Evolutionary conservation across 768 basidiomycete genomes (phyloP), one percentile per base, ranked within the genome.

Genomic region (Leccinellum rugosiceps): DNA sequence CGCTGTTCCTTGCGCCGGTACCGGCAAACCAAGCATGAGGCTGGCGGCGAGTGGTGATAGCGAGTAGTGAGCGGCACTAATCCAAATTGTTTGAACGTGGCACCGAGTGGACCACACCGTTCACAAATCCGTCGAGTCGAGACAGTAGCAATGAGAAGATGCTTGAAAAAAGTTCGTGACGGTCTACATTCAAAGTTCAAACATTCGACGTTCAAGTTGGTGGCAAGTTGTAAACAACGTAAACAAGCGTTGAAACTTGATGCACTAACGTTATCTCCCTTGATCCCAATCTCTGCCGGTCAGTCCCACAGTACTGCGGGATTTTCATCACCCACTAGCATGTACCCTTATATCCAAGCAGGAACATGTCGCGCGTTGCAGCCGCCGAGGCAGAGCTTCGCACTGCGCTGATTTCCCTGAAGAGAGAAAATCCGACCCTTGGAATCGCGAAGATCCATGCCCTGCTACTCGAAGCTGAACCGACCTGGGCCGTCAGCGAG

Each of bases 401-500:
- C 43, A 34, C 72, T 3, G 82, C 82, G 2, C 75, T 91, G 41
- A 67, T 80, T 8, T 67, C 77, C 10, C 77, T 93, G 15, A 84
- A 84, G 62, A 69, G 71, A 15, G 74, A 75, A 44, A 76, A 91
- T 48, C 86, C 90, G 0, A 71, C 77, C 0, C 77, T 90, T 19
- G 93, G 92, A 3, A 83, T 90, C 43, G 66, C 78, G 17, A 94
- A 92, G 73, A 77, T 92, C 3, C 87, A 90, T 55, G 75, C 80
- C 2, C 77, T 83, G 6, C 73, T 94, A 9, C 79, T 87, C 13
- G 70, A 77, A 13, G 72, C 75, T 10, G 74, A 89, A 62, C 82
- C 88, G 3, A 76, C 80, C 23, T 94, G 91, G 90, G 70, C 79
- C 0, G 89, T 94, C 61, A 90, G 90, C 68, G 93, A 94, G 71